Percentiles rank a stretch among this genome's conserved stretches.
phyloP scores from a whole-genome alignment of 2,329 filamentous ascomycete species.

The Fusarium torulosum region DNA sequence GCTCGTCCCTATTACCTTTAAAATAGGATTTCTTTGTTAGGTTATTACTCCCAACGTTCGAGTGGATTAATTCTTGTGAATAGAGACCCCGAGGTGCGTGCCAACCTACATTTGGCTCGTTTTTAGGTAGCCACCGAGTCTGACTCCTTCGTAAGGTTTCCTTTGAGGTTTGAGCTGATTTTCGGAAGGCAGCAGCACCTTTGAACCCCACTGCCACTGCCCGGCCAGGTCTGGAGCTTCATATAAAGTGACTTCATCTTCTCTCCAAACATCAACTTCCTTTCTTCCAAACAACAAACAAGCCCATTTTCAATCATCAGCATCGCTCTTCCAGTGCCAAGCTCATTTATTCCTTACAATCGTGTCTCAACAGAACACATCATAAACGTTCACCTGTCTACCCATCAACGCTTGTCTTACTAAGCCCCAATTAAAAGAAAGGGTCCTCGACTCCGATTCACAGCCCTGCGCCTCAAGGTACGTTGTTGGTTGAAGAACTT shows the following conservation, averaged over 20 bases:
- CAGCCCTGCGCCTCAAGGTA: conserved; percentile 38
- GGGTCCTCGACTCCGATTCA: conserved; percentile 22
- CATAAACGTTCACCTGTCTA: background rate
- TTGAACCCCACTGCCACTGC: conserved; percentile 32
- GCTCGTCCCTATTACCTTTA: background rate
- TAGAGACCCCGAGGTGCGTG: background rate
- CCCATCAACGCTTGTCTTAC: conserved; percentile 6
- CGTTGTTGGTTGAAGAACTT: conserved; percentile 25
- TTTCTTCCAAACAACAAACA: background rate
- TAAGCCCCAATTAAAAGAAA: conserved; percentile 23
- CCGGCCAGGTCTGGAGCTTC: background rate
- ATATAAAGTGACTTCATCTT: conserved; percentile 11
- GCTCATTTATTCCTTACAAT: background rate
- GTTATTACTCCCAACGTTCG: background rate
- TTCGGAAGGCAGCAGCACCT: conserved; percentile 39
- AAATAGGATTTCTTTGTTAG: conserved; percentile 8
- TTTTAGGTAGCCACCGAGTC: conserved; percentile 4
- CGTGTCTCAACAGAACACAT: background rate
- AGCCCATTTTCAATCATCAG: background rate
- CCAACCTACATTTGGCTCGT: conserved; percentile 1
- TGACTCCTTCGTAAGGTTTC: conserved; percentile 22
- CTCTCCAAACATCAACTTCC: background rate
- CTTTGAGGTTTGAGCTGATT: conserved; percentile 13
- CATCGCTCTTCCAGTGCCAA: background rate
- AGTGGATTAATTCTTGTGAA: background rate